phyloP scores from a whole-genome alignment of 352 stramenopile species.

The Globisporangium orthogonon region DNA sequence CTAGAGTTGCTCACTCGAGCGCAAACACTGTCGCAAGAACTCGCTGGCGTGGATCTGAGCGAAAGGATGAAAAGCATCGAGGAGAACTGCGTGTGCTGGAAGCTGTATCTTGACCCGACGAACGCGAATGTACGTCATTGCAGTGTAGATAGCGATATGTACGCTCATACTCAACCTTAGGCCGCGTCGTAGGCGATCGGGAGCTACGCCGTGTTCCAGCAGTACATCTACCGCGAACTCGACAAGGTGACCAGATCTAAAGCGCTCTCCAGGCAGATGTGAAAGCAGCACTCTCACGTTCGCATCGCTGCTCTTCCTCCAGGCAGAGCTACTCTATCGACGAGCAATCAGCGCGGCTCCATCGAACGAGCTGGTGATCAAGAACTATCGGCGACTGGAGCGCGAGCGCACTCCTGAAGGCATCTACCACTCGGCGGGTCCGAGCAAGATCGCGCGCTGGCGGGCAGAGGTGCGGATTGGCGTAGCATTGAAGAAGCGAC shows the following conservation, averaged over 20 bases:
- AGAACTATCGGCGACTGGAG: constrained; percentile 22
- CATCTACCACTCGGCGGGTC: constrained; percentile 40
- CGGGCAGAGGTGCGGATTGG: constrained; percentile 23
- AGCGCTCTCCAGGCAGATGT: too few species aligned
- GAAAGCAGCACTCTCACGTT: too few species aligned
- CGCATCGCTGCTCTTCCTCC: too few species aligned
- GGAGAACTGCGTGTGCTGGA: constrained; percentile 54
- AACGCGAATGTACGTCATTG: constrained; percentile 31
- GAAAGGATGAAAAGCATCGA: constrained; percentile 29
- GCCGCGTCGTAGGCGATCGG: constrained; percentile 30
- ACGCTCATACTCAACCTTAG: too few species aligned
- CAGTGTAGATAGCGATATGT: background rate
- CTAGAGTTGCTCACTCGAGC: constrained; percentile 30
- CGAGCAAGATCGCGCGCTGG: constrained; percentile 37
- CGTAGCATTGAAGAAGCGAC: too few species aligned
- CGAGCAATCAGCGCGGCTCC: background rate
- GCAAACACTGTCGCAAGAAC: constrained; percentile 1
- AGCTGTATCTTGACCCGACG: constrained; percentile 46
- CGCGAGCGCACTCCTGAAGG: constrained; percentile 41
- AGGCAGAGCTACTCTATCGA: background rate
- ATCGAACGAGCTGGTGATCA: background rate
- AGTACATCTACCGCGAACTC: constrained; percentile 50
- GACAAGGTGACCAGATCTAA: constrained; percentile 28
- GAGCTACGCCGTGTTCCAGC: constrained; percentile 56
- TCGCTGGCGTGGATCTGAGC: background rate